Evolutionary conservation across 192 early-diverging fungal genomes (phyloP), one percentile per base, ranked within the genome.

Genomic region (Podila epicladia): DNA sequence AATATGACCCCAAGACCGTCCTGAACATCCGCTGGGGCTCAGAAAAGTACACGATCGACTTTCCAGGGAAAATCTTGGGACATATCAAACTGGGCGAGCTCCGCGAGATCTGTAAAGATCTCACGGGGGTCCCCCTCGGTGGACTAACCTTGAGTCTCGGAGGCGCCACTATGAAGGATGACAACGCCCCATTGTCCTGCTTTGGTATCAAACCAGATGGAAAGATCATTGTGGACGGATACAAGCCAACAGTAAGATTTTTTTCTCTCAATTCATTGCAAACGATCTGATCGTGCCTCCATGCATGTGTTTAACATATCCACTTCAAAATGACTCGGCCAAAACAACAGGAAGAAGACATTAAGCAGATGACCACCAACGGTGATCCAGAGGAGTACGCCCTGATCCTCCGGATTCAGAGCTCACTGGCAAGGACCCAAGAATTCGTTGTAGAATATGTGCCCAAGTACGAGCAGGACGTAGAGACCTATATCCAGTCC

Each of bases 161-260:
- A 53, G 94, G 93, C 69, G 92, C 91, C 17, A 85, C 85, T 19
- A 89, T 95, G 85, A 95, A 95, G 82, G 93, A 95, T 71, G 91
- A 93, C 63, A 85, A 86, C 62, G 89, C 91, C 1, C 87, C 85
- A n/a, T 72, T 94, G 49, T 84, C 85, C 6, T 87, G 86, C 50
- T 94, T 94, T 72, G 94, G 95, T 19, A 82, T 98, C 60, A 89
- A 89, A 24, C 84, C 88, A 9, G 89, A 91, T n/a, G 88, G 94
- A 0, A 90, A 91, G 67, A 79, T 98, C 45, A 80, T 93, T 66
- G 84, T 98, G 76, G 69, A 94, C 11, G 95, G 95, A 19, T 85
- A 91, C 31, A 84, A 84, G 38, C 80, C 86, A n/a, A 87, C 91
- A 49, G 87, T 90, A 87, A 86, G 69, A 11, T 3, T 2, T 45